Evolutionary conservation across 257 asterid species (phyloP), one percentile per base, ranked within the genome.

Genomic region (Ophiorrhiza pumila): DNA sequence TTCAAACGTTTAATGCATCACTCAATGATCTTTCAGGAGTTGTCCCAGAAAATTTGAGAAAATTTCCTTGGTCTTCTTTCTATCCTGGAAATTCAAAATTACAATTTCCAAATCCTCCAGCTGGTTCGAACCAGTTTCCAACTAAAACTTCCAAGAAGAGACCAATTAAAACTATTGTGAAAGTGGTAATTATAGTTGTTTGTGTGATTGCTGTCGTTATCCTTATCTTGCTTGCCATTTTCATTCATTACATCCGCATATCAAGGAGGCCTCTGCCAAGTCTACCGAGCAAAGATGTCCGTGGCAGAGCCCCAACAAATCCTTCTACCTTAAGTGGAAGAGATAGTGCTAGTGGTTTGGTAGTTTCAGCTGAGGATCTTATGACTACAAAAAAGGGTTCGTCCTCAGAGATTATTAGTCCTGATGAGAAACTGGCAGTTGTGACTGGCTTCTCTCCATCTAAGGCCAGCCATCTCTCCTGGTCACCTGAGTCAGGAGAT

Each of bases 401-500:
- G 3, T 88, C 94, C 1, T 84, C 91, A 0, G 95, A 86, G 79
- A 82, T 90, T 18, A 89, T 87, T 25, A 89, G 86, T 35, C 88
- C 96, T 3, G 96, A 88, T 43, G 96, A 89, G 81, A 91, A 93
- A 83, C 56, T 79, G 78, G 88, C 87, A 6, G 90, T 85, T 2
- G 67, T 82, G 34, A 86, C 93, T 3, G 98, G 97, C 64, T 85
- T 91, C 81, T 91, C 98, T 68, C 99, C 99, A 61, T 85, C 96
- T 7, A 94, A 94, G 79, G 78, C 79, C 17, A 88, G 98, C 86
- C 95, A 84, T 69, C 85, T 88, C 80, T 91, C 97, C 35, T 91
- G 96, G 98, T 94, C 99, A 0, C 98, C 99, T 0, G 97, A 84
- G 75, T 91, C 99, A 0, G 96, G 97, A 20, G 98, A 91, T 69